These are phyloP conservation scores for Xylariaceae sp. DNA, from an alignment of 2,329 filamentous ascomycete species.

Conservation along the genomic window DNA sequence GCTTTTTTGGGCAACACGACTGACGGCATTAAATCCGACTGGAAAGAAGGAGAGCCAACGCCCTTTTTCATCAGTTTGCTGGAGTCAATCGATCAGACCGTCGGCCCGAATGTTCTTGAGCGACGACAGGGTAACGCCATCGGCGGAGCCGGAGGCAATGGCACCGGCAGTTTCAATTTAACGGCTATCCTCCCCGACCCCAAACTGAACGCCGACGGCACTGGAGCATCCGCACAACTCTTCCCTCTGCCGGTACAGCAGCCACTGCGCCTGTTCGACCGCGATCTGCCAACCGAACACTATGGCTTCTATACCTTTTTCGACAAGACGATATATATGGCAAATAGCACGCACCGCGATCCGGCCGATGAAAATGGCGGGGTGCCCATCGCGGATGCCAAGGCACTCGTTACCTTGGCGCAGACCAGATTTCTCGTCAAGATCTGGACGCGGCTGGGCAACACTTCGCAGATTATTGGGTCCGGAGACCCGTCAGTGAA, in stretches of 20 bases:
- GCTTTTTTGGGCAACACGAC: conserved; percentile 81
- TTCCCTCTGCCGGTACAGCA: conserved; percentile 68
- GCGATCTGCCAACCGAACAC: conserved; percentile 73
- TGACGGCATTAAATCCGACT: conserved; percentile 58
- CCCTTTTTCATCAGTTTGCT: conserved; percentile 74
- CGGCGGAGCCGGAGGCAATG: conserved; percentile 17
- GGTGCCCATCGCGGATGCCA: conserved; percentile 46
- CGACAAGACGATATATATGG: conserved; percentile 78
- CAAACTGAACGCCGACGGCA: conserved; percentile 59
- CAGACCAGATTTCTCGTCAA: conserved; percentile 59
- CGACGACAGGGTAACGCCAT: conserved; percentile 30
- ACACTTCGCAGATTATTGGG: conserved; percentile 38
- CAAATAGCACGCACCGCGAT: conserved; percentile 20
- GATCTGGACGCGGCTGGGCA: conserved; percentile 55
- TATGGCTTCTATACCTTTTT: conserved; percentile 95
- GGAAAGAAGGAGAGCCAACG: conserved; percentile 78
- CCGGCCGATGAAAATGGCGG: conserved; percentile 52
- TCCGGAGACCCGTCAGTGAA: conserved; percentile 20
- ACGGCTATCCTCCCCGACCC: conserved; percentile 58
- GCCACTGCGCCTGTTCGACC: conserved; percentile 79
- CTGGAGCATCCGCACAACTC: conserved; percentile 64
- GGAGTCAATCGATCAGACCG: conserved; percentile 23
- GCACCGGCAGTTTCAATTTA: conserved; percentile 38
- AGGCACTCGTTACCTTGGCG: conserved; percentile 52
- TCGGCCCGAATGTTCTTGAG: conserved; percentile 28